phyloP scores from a whole-genome alignment of 1,284 basidiomycete species.

The Moesziomyces sp. region DNA sequence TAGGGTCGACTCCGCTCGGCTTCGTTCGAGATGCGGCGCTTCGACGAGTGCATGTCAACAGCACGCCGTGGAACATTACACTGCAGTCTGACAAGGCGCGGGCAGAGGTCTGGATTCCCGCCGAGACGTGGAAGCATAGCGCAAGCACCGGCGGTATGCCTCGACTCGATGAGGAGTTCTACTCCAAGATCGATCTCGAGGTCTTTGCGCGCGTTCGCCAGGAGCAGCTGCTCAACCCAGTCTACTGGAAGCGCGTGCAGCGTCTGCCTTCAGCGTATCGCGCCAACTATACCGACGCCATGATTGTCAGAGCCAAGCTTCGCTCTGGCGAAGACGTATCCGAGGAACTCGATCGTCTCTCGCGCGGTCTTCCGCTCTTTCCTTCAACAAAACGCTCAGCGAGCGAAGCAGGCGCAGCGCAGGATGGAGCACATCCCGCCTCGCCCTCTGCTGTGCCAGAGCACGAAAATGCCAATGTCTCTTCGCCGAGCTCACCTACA shows the following conservation, averaged over 20 bases:
- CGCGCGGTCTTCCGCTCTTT: conserved; percentile 23
- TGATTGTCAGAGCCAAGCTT: conserved; percentile 23
- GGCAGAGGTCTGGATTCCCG: conserved; percentile 28
- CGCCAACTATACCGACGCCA: conserved; percentile 25
- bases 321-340: conserved; percentile 23
- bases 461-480: background rate
- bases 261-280: conserved; percentile 13
- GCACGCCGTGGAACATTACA: conserved; percentile 35
- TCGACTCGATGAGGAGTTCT: background rate
- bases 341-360: conserved; percentile 28
- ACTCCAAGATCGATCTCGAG: conserved; percentile 9
- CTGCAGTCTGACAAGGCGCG: conserved; percentile 18
- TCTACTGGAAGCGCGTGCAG: conserved; percentile 28
- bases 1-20: conserved; percentile 22
- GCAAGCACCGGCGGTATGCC: background rate
- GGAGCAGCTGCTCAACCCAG: conserved; percentile 18
- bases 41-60: conserved; percentile 17
- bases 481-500: conserved; percentile 8
- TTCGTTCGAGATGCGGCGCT: conserved; percentile 26
- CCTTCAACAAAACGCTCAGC: background rate
- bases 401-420: too few relatives aligned
- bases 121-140: conserved; percentile 7
- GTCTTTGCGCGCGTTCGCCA: conserved; percentile 19
- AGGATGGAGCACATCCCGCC: background rate
- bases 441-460: background rate